Evolutionary conservation across 345 rosid genomes (phyloP), one percentile per base, ranked within the genome.

Genomic region (Rubroshorea leprosula): DNA sequence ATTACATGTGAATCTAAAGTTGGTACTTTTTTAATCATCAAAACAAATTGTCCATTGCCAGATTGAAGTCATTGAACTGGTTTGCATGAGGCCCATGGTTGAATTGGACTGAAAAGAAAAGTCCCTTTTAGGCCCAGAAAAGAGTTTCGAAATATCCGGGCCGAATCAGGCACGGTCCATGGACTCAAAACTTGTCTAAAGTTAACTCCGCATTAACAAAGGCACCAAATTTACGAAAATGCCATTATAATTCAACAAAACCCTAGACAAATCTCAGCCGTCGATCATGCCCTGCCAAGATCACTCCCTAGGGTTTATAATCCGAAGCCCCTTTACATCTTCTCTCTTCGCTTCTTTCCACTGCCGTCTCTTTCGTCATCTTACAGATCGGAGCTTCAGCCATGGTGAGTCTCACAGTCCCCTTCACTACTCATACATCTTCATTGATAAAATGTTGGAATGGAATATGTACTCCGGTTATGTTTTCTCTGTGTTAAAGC

Each of bases 231-330:
- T 16, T 17, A 57, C 65, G 12, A 24, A 35, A 60, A 60, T 67
- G 50, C 65, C 55, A 35, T 9, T 29, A 29, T 29, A 9, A 4
- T 35, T 13, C 4, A 35, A 13, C 23, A 26, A 48, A 68, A 56
- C 58, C 67, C 72, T 57, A 57, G 60, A 22, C 13, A 13, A 65
- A 70, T 56, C 66, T 44, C 55, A 61, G 63, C 74, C 74, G 70
- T 66, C 26, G 17, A 57, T 66, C 49, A 45, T 39, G n/a, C 9
- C 21, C 22, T 26, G 1, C 35, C 25, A 24, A 14, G 53, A 47
- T 22, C 51, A 5, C 43, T 35, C 52, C 17, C 19, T 63, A 62
- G 72, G 72, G 72, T 68, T 72, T 63, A 59, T 23, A n/a, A 62
- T 19, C 19, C 20, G 11, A 23, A 21, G 25, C 57, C 26, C 23